Base-by-base conservation (phyloP, 2,329 filamentous ascomycete genomes). In the Hypoxylon sp. region DNA sequence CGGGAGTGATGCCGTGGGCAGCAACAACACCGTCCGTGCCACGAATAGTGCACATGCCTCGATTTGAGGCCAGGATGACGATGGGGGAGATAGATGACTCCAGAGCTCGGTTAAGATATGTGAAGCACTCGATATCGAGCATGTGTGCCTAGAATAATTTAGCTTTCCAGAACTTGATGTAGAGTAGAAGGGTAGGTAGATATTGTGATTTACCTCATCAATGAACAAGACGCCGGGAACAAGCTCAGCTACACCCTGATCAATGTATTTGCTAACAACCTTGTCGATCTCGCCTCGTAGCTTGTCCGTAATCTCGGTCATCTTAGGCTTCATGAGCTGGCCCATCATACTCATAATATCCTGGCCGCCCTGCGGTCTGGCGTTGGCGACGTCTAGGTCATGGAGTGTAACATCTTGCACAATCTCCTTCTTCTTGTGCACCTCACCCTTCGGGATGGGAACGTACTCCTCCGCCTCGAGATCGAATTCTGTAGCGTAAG, bases 321-420 rank as follows among this genome's bases (percentile, higher is more conserved):
- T 97, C 79, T 95, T 95, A 56, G 94, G 94, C 82, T 97, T 97
- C 91, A 97, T 97, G 68, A 99, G 77, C 75, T 99, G 94, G 66
- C 94, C 94, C 93, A 99, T 97, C 94, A 99, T 97, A 78, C 92
- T 97, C 92, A 99, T 97, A 62, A 99, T 96, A 72, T 99, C 94
- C 78, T 99, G 94, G 32, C 94, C 94, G 43, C 94, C 94, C 77
- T 97, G 91, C 3, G 94, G 94, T 66, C 93, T 81, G 9, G 94
- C 89, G 67, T 99, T 99, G 60, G 94, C 94, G 57, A 97, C 88
- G 68, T 99, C 94, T 48, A 99, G 79, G 69, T 99, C 94, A 73
- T 99, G 94, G 59, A 99, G 81, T 34, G 94, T 97, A 57, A 99
- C 94, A 67, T 99, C 94, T 72, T 99, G 94, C 25, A 99, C 94